phyloP scores from a whole-genome alignment of 345 rosid genomes.

The Brassica incana region DNA sequence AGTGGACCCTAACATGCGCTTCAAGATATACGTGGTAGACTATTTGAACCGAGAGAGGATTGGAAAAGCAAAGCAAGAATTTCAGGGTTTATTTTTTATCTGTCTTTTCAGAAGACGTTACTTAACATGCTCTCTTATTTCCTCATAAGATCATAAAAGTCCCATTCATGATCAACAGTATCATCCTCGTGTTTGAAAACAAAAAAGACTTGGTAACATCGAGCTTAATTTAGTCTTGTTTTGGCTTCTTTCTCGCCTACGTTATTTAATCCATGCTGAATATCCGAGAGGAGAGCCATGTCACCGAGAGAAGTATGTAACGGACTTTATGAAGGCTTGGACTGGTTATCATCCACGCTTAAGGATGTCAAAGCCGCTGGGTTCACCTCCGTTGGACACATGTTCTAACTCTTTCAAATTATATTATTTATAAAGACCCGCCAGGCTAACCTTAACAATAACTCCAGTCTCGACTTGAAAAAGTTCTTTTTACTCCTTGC shows the following conservation, averaged over 20 bases:
- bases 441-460: no score
- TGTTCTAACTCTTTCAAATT: conserved; percentile 51
- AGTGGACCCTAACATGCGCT: neutral
- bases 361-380: conserved; percentile 94
- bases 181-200: conserved; percentile 93
- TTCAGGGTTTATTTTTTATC: conserved; percentile 61
- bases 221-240: neutral
- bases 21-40: conserved; percentile 96
- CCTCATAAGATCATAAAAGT: conserved; percentile 53
- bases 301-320: conserved; percentile 75
- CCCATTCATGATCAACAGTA: conserved; percentile 94
- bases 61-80: conserved; percentile 82
- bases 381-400: conserved; percentile 69
- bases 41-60: conserved; percentile 97
- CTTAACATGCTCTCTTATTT: no score
- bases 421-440: neutral
- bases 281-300: conserved; percentile 90
- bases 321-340: no score
- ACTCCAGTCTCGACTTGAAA: neutral
- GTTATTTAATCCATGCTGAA: neutral
- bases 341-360: conserved; percentile 25
- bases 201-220: conserved; percentile 93
- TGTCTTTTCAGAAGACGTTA: conserved; percentile 30
- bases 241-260: neutral
- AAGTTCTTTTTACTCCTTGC: no score